These are phyloP conservation scores for Blastobotrys apis DNA, from an alignment of 1,139 yeast species.

Conservation along the genomic window DNA sequence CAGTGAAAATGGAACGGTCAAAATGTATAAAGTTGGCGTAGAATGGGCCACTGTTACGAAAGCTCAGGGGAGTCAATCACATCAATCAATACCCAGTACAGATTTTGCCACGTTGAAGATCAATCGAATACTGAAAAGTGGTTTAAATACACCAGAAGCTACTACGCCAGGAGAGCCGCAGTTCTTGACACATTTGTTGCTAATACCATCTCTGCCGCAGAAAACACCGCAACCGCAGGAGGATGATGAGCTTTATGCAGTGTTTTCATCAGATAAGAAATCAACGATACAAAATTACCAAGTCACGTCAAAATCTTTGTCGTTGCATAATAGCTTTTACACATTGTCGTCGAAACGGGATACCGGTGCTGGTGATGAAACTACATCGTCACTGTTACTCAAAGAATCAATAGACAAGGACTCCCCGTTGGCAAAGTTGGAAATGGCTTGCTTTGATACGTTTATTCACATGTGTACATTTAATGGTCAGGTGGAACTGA, in stretches of 20 bases:
- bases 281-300: conserved; percentile 27
- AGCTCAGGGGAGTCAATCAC: conserved; percentile 5
- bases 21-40: conserved; percentile 46
- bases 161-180: conserved; percentile 9
- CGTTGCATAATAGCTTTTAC: conserved; percentile 30
- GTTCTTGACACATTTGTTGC: conserved; percentile 30
- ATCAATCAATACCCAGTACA: conserved; percentile 12
- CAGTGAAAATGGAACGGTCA: conserved; percentile 42
- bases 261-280: conserved; percentile 23
- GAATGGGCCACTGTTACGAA: conserved; percentile 51
- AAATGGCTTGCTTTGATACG: conserved; percentile 24
- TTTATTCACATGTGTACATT: conserved; percentile 21
- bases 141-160: conserved; percentile 14
- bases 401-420: conserved; percentile 9
- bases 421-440: conserved; percentile 20
- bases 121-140: conserved; percentile 18
- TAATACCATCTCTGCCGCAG: conserved; percentile 24
- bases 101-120: conserved; percentile 21
- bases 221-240: conserved; percentile 23
- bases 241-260: conserved; percentile 40
- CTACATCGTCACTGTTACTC: conserved; percentile 12
- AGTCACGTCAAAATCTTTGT: conserved; percentile 32
- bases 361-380: conserved; percentile 11
- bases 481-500: conserved; percentile 22
- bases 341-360: conserved; percentile 23